Evolutionary conservation across 2,329 filamentous ascomycete genomes (phyloP).

Genomic region (Botrytis squamosa): DNA sequence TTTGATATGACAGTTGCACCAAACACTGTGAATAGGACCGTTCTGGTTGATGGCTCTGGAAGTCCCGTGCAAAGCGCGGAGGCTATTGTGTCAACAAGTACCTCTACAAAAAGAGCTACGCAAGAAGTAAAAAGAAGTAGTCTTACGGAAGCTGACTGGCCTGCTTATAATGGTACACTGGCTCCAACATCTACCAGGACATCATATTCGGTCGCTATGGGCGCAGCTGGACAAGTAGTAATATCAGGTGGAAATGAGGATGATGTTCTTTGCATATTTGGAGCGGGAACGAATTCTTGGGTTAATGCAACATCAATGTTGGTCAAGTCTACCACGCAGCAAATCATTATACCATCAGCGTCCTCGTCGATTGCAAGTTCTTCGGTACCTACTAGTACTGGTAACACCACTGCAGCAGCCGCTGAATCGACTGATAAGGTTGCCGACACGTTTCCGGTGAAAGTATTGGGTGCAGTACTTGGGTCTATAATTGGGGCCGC

Average conservation of each 20-base stretch:
- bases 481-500: constrained; percentile 77
- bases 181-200: constrained; percentile 65
- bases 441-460: constrained; percentile 44
- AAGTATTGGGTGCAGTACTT: constrained; percentile 77
- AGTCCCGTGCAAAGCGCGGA: constrained; percentile 49
- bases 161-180: constrained; percentile 71
- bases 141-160: constrained; percentile 65
- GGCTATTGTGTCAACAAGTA: constrained; percentile 40
- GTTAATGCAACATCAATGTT: constrained; percentile 57
- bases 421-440: constrained; percentile 26
- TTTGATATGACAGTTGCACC: constrained; percentile 75
- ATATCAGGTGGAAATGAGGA: constrained; percentile 68
- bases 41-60: constrained; percentile 63
- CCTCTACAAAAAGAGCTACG: constrained; percentile 13
- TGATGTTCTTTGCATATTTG: constrained; percentile 72
- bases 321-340: constrained; percentile 26
- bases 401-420: constrained; percentile 34
- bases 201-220: constrained; percentile 70
- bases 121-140: constrained; percentile 40
- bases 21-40: constrained; percentile 69
- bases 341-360: constrained; percentile 20
- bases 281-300: constrained; percentile 75
- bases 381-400: constrained; percentile 35
- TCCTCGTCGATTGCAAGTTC: constrained; percentile 24
- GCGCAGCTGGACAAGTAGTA: constrained; percentile 64